Evolutionary conservation across 2,329 filamentous ascomycete species (phyloP), one percentile per base, ranked within the genome.

Genomic region (Colletotrichum coccodes): DNA sequence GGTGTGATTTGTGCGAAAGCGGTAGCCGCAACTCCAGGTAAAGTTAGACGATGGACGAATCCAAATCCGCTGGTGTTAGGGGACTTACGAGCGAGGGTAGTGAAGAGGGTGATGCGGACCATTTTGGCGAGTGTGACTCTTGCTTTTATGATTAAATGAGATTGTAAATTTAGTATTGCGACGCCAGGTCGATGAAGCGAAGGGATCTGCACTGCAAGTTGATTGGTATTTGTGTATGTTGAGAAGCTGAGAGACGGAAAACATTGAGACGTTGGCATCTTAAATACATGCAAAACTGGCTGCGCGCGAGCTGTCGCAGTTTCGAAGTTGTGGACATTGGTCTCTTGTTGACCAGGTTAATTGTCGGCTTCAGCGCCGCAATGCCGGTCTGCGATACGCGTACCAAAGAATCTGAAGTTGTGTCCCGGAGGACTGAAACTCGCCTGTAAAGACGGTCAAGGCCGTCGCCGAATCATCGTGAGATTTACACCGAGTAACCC

Each of bases 71-170:
- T 7, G 14, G n/a, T 16, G n/a, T 5, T 12, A 3, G 3, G 16
- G 3, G 18, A 75, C 75, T 71, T 72, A 78, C 76, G 72, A 49
- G 73, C 70, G 36, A 76, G 57, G 58, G 73, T 46, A 54, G 74
- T 56, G 60, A 72, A 67, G 49, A 73, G 56, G 52, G 72, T 63
- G 60, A 76, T 65, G 69, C 70, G 75, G 65, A 77, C 73, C 72
- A 76, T 76, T 58, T 46, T 59, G 38, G 36, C 44, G 50, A 23
- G 18, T 46, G 16, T 23, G 38, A 14, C 7, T 18, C 3, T 26
- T 14, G 1, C 4, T n/a, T 12, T 30, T 32, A 12, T n/a, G 44
- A 58, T 59, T 53, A 49, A 53, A 46, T 8, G 21, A 38, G 12
- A 32, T 54, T 12, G 42, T 16, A 53, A 2, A 26, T 4, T 36